Percentiles rank a stretch among this genome's conserved stretches.
These are phyloP conservation scores for Waltergamsia citrina DNA, from an alignment of 2,329 filamentous ascomycete genomes.

Conservation along the genomic window DNA sequence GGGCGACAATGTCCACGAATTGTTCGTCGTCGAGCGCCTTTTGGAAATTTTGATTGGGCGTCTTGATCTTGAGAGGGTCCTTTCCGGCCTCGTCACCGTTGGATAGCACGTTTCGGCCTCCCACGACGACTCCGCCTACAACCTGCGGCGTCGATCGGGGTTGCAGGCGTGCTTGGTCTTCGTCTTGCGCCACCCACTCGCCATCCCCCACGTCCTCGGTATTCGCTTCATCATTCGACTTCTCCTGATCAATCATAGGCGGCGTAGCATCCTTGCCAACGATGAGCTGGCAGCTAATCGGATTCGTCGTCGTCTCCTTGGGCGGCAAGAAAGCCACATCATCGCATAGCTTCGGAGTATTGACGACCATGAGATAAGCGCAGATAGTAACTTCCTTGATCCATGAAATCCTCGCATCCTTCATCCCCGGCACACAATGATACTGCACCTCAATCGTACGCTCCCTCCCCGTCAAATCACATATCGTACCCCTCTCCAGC, in stretches of 20 bases:
- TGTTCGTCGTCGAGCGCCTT: constrained; percentile 10
- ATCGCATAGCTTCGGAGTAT: constrained; percentile 79
- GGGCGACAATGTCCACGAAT: constrained; percentile 34
- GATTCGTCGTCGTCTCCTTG: constrained; percentile 64
- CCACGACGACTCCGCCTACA: constrained; percentile 45
- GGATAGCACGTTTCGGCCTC: constrained; percentile 38
- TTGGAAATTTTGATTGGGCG: constrained; percentile 30
- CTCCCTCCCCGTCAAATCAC: constrained; percentile 74
- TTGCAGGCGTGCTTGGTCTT: background rate
- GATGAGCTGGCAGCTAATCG: constrained; percentile 68
- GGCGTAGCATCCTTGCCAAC: constrained; percentile 36
- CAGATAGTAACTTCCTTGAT: constrained; percentile 92
- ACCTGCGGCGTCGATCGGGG: constrained; percentile 11
- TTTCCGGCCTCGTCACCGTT: constrained; percentile 35
- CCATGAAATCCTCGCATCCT: constrained; percentile 71
- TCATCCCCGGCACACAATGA: constrained; percentile 67
- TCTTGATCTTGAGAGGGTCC: constrained; percentile 32
- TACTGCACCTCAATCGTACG: constrained; percentile 79
- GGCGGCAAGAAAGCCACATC: constrained; percentile 82
- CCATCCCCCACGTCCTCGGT: constrained; percentile 6
- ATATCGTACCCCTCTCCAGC: constrained; percentile 69
- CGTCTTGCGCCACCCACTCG: background rate
- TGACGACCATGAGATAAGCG: constrained; percentile 85
- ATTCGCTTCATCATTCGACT: constrained; percentile 5
- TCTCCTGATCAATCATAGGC: constrained; percentile 13